A percentile compares a stretch with the other conserved stretches of the same genome.
Conservation (phyloP, 2,329 filamentous ascomycete genomes). For the Arthrocladium fulminans region DNA sequence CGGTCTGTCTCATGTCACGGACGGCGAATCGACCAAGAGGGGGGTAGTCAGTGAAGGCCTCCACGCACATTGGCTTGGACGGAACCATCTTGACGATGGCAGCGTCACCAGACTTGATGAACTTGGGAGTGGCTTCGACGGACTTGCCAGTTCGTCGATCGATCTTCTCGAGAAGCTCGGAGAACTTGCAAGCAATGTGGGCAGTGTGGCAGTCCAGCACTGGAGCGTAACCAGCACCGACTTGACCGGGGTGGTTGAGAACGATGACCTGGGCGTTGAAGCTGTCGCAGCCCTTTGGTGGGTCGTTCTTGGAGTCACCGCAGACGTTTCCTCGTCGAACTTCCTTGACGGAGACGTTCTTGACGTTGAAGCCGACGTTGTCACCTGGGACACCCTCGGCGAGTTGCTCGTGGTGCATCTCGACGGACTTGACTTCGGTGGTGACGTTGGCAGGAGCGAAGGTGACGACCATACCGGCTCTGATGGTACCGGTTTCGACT, state of each 20-base stretch:
- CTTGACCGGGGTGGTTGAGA: constrained; percentile 99
- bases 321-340: constrained; percentile 99
- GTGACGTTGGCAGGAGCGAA: constrained; percentile 98
- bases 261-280: constrained; percentile 99
- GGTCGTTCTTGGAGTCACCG: constrained; percentile 99
- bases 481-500: constrained; percentile 99
- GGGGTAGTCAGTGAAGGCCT: constrained; percentile 99
- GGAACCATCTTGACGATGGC: constrained; percentile 99
- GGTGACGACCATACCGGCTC: constrained; percentile 76
- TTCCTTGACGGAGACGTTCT: constrained; percentile 99
- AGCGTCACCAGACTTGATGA: constrained; percentile 99
- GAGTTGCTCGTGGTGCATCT: constrained; percentile 99
- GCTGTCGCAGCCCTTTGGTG: constrained; percentile 74
- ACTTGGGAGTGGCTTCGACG: constrained; percentile 85
- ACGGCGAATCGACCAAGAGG: constrained; percentile 99
- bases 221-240: constrained; percentile 97
- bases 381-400: constrained; percentile 90
- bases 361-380: constrained; percentile 99
- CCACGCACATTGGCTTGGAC: constrained; percentile 99
- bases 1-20: constrained; percentile 72
- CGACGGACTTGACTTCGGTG: constrained; percentile 99
- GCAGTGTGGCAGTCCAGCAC: constrained; percentile 99
- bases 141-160: constrained; percentile 99
- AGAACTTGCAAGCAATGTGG: constrained; percentile 99
- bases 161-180: constrained; percentile 99